Evolutionary conservation across 345 rosid genomes (phyloP).

Genomic region (Gossypium ekmanianum): DNA sequence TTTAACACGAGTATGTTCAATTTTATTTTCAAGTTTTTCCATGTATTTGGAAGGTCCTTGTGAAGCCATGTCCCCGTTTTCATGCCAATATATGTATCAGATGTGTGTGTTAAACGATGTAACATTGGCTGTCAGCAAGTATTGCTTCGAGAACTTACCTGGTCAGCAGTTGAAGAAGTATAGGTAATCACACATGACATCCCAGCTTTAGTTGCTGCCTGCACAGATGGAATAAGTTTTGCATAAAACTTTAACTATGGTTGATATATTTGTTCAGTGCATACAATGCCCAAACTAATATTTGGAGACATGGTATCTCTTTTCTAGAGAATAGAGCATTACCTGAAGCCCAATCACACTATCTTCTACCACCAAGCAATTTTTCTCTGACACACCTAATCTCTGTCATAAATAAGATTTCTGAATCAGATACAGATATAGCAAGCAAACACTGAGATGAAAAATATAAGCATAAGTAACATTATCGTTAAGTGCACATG

Average conservation of each 20-base stretch:
- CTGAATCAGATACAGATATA: background rate
- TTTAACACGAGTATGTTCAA: background rate
- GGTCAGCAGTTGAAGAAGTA: slow-evolving; percentile 86
- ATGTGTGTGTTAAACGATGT: background rate
- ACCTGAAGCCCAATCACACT: slow-evolving; percentile 93
- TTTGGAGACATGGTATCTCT: background rate
- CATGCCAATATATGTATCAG: background rate
- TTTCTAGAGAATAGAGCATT: background rate
- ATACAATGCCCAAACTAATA: background rate
- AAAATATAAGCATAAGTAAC: background rate
- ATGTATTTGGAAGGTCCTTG: background rate
- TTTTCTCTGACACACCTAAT: slow-evolving; percentile 62
- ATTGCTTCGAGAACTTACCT: slow-evolving; percentile 39
- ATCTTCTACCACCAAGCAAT: slow-evolving; percentile 92
- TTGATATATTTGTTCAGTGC: background rate
- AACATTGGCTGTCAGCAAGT: background rate
- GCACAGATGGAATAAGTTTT: slow-evolving; percentile 15
- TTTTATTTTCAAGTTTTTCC: background rate
- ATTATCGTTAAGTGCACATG: background rate
- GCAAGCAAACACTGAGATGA: background rate
- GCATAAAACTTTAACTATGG: background rate
- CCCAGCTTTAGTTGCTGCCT: slow-evolving; percentile 90
- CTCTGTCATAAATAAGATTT: slow-evolving; percentile 40
- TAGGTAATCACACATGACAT: slow-evolving; percentile 83
- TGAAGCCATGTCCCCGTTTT: background rate